Evolutionary conservation across 768 basidiomycete genomes (phyloP), one percentile per base, ranked within the genome.

Genomic region (Trametes cinnabarina): DNA sequence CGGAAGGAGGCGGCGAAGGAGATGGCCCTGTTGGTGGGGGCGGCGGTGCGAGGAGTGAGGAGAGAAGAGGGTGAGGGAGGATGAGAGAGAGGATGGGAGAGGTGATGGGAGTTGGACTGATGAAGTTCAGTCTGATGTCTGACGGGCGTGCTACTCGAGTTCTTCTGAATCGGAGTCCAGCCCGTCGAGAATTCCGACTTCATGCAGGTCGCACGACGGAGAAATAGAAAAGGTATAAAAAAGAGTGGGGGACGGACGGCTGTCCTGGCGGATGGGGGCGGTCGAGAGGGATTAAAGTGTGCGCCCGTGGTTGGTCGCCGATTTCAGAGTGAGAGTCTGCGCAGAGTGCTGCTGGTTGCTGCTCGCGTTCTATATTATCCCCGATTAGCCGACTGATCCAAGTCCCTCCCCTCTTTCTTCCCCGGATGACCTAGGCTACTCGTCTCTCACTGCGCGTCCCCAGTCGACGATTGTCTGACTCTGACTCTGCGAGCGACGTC

Each of bases 1-100:
- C 79, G 78, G 59, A 87, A 74, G 42, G 64, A 73, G 70, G 69
- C 76, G 53, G 20, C 58, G 60, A 67, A 63, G 50, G 60, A 61
- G 55, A 22, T 34, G 12, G 59, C 63, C 48, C 56, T 58, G 48
- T 60, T 55, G 20, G 19, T 50, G 44, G 55, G 54, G 50, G 48
- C 40, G 22, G 55, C 55, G 30, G 42, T 48, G 48, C 47, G 50
- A n/a, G 60, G 52, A n/a, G 53, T 39, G 52, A 58, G 61, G 48
- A 57, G 50, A 47, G 57, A 50, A 52, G 61, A 43, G 35, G 56
- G 57, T 26, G 49, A 53, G 47, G 50, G 65, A 34, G 64, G 65
- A 58, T 66, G 63, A 60, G 56, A 47, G 64, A 32, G 30, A 32
- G 30, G 30, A 32, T 32, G 30, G 12, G 30, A 32, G 30, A 32